Base-by-base conservation (phyloP, 2,329 filamentous ascomycete genomes). In the Drechslerella coelobrocha region DNA sequence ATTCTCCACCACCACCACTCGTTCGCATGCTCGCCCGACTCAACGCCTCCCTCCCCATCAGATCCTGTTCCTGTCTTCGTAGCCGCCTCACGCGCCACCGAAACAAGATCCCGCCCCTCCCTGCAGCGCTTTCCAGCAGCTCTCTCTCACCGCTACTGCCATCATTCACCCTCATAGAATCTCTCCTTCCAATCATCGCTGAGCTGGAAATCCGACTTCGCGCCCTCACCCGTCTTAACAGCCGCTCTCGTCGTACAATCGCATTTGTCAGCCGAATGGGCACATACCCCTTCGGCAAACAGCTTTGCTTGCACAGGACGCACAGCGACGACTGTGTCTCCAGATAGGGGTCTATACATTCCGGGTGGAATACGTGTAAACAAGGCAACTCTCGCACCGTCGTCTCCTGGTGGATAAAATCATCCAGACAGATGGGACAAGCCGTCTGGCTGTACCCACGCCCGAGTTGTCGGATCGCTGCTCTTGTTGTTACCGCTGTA, bases 361-460 rank as follows among this genome's bases (percentile, higher is more conserved):
- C 88, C 0, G 90, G 89, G 74, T 99, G 93, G 79, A 92, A 99
- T 62, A 97, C 93, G 78, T 99, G 94, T 0, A 89, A 87, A 75
- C 94, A 99, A 0, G 91, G 87, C 1, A 97, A 82, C 79, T 97
- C 90, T 61, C 92, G 89, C 61, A 97, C 92, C 19, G 87, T 84
- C 0, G 90, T 89, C 17, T 83, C 80, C 37, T 85, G 84, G 14
- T 86, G 84, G 26, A 89, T 83, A 76, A 91, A 97, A 68, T 90
- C 86, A 60, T 91, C 89, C 0, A 96, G 83, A 77, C 94, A 99
- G 57, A 97, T 96, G n/a, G 90, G 86, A 77, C 94, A 97, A 1
- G 85, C 88, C 0, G 90, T 87, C 77, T 97, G 94, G 19, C 87
- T 86, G 74, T 90, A 72, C 21, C 68, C 68, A n/a, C 62, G 43